Evolutionary conservation across 257 asterid genomes (phyloP), one percentile per base, ranked within the genome.

Genomic region (Oldenlandia corymbosa): DNA sequence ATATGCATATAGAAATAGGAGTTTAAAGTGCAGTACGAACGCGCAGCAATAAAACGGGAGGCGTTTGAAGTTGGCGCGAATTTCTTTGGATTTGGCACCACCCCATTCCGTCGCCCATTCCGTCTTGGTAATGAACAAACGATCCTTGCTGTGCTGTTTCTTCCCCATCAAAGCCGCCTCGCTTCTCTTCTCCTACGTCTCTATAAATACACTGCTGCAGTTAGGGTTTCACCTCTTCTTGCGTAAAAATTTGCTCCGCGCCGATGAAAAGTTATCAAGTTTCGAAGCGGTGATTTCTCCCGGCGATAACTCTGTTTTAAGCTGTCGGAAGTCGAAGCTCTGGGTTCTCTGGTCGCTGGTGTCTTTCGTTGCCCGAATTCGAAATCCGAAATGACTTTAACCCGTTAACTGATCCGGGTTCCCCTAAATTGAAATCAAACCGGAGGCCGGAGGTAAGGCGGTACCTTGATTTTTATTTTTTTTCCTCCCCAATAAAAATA

Each of bases 91-190:
- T 79, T 93, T 93, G 16, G 97, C 96, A 50, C 99, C 99, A 49
- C 99, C 99, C 99, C 99, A 93, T 62, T 93, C 99, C 58, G 97
- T 93, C 54, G 99, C 99, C 99, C 99, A 93, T 82, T 93, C 99
- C 55, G 97, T 92, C 76, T 87, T 92, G 30, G 99, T 92, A 34
- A 92, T 82, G 86, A 80, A 92, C 95, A 92, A 84, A 59, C 99
- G 87, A 65, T 93, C 96, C 57, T 93, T 93, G 72, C 97, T 93
- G 73, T 93, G 99, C 76, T 93, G 99, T 72, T 93, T 93, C 80
- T 93, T 93, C 84, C 99, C 99, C 99, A 91, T 91, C 52, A 46
- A 28, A 58, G 16, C 30, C 47, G 13, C 11, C 49, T 20, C 16
- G 26, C 43, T 11, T 9, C 30, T 62, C 28, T 51, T 36, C 2